phyloP scores from a whole-genome alignment of 164 flowering plant genomes.

The Taxillus chinensis region DNA sequence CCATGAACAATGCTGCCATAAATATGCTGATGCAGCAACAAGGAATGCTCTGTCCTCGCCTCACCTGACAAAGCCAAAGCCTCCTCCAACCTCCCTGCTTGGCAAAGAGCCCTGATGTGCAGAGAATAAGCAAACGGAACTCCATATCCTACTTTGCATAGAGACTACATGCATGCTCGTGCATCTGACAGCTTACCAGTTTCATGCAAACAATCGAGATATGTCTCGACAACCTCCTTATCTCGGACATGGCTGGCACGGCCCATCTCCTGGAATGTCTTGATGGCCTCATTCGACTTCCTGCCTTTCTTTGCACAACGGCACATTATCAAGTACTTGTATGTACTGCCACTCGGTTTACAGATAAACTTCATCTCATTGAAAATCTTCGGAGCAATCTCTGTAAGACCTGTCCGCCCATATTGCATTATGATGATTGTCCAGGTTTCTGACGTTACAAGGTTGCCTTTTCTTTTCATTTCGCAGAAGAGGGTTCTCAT shows the following conservation, averaged over 20 bases:
- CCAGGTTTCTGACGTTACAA: conserved; percentile 67
- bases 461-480: conserved; percentile 57
- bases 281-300: conserved; percentile 57
- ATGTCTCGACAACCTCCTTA: conserved; percentile 55
- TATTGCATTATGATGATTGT: conserved; percentile 78
- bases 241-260: conserved; percentile 38
- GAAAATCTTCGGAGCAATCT: conserved; percentile 50
- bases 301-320: conserved; percentile 76
- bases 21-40: conserved; percentile 30
- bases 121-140: conserved; percentile 47
- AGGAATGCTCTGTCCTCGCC: conserved; percentile 23
- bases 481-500: conserved; percentile 70
- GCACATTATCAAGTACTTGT: conserved; percentile 55
- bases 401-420: conserved; percentile 71
- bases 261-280: conserved; percentile 57
- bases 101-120: conserved; percentile 63
- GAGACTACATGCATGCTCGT: conserved; percentile 31
- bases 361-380: conserved; percentile 52
- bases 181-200: conserved; percentile 41
- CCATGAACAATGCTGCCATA: conserved; percentile 77
- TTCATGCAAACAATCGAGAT: conserved; percentile 67
- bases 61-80: conserved; percentile 39
- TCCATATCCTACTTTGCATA: conserved; percentile 42
- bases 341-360: conserved; percentile 51
- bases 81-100: conserved; percentile 59